Evolutionary conservation across 129 eudicot species (phyloP).

Genomic region (Tagetes erecta): DNA sequence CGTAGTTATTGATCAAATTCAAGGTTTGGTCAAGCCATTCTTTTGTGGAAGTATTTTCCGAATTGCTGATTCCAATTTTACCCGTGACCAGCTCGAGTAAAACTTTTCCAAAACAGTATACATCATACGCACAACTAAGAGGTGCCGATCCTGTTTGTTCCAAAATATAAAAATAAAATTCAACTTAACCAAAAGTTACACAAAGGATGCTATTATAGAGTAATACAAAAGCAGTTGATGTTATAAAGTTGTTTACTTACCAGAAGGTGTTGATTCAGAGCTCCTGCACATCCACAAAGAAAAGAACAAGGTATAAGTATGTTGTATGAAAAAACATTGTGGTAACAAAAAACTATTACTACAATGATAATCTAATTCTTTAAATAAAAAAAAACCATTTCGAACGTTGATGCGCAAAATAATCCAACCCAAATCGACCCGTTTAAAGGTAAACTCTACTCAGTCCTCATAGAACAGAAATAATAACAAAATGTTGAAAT

Average conservation of each 20-base stretch:
- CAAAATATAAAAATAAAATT: slow-evolving; percentile 10
- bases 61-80: slow-evolving; percentile 57
- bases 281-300: slow-evolving; percentile 43
- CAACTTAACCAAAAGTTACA: neutral
- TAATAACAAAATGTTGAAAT: neutral
- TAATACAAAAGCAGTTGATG: slow-evolving; percentile 7
- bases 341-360: neutral
- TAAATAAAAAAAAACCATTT: neutral
- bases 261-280: slow-evolving; percentile 48
- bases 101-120: slow-evolving; percentile 80
- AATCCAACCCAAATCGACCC: neutral
- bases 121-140: slow-evolving; percentile 66
- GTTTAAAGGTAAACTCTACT: neutral
- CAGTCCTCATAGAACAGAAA: neutral
- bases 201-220: neutral
- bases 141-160: slow-evolving; percentile 45
- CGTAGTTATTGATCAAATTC: slow-evolving; percentile 51
- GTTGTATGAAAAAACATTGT: neutral
- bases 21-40: slow-evolving; percentile 64
- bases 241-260: slow-evolving; percentile 37
- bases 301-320: slow-evolving; percentile 22
- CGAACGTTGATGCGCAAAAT: neutral
- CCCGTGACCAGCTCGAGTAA: slow-evolving; percentile 84
- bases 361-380: neutral
- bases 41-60: slow-evolving; percentile 43